Base-by-base conservation (phyloP, 805 yeast genomes). In the Starmerella asiatica region DNA sequence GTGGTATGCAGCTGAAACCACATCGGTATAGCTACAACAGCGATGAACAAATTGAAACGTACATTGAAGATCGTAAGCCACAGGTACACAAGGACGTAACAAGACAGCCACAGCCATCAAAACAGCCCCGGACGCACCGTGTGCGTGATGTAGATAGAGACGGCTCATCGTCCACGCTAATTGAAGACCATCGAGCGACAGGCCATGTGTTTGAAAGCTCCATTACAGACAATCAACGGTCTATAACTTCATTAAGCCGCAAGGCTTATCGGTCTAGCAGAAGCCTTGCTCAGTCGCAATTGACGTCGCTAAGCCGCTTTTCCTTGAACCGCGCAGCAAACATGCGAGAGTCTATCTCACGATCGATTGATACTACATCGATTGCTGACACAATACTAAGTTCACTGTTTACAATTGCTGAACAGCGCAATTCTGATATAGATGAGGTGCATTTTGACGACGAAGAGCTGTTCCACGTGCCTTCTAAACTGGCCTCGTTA, bases 1-100 rank as follows among this genome's bases (percentile, higher is more conserved):
- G 42, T 6, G 48, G 45, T 12, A 46, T 51, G 51, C 48, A 40
- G 16, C 32, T 46, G 1, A 14, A 35, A 19, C 30, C 44, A 4
- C 28, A 34, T 3, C 21, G 26, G 11, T 23, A 23, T 23, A 7
- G 11, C 9, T 7, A 23, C 26, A 7, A 7, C 26, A 23, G 26
- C 26, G 26, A 23, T 7, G n/a, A n/a, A n/a, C n/a, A n/a, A n/a
- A n/a, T n/a, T n/a, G n/a, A n/a, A n/a, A n/a, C n/a, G n/a, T n/a
- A n/a, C n/a, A n/a, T n/a, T n/a, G n/a, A n/a, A n/a, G n/a, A n/a
- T n/a, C n/a, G n/a, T n/a, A n/a, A n/a, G n/a, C n/a, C n/a, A n/a
- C n/a, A n/a, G n/a, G n/a, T n/a, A n/a, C n/a, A n/a, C n/a, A 23
- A 23, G 26, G 26, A 23, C 11, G 7, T 7, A 11, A 7, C 26